Evolutionary conservation across 2,329 filamentous ascomycete species (phyloP), one percentile per base, ranked within the genome.

Genomic region (Alternaria sp.): DNA sequence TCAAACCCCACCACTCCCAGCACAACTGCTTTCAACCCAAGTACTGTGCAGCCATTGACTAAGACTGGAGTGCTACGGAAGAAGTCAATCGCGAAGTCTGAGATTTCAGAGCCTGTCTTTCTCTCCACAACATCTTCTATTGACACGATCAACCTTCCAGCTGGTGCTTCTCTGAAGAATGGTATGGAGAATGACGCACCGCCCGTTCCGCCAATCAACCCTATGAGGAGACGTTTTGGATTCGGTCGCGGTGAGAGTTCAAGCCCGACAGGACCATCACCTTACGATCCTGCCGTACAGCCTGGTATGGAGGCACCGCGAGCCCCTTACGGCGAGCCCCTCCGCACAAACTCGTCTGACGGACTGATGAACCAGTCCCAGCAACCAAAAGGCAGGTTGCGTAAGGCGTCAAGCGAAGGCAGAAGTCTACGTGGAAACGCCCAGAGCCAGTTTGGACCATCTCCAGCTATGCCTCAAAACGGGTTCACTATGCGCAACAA

Each of bases 31-130:
- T 78, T 78, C 63, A 71, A 73, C 26, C 57, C 72, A 9, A 70
- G 71, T 59, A 59, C 62, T 12, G 58, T 75, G 54, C 76, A 77
- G 47, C 71, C 70, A 20, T 56, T 70, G 36, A 55, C 59, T n/a
- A 63, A 61, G 68, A 72, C 69, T 26, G 72, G 69, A 16, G 64
- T 73, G 34, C 54, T 76, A 68, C 82, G 86, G 38, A 89, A 88
- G 78, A 84, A 85, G 67, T 81, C 83, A 0, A 81, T 89, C 48
- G 84, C 84, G 63, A 90, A 90, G 75, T 79, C 81, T 12, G 84
- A 86, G 58, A 90, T 90, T 51, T 88, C 86, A 2, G 87, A 89
- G 67, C 88, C 88, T 0, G 80, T 78, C 4, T 81, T 86, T 61
- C 69, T 85, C 26, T 84, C 82, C 2, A 81, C 81, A 9, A 89